phyloP scores from a whole-genome alignment of 805 yeast species.

The Wickerhamomyces mucosus region DNA sequence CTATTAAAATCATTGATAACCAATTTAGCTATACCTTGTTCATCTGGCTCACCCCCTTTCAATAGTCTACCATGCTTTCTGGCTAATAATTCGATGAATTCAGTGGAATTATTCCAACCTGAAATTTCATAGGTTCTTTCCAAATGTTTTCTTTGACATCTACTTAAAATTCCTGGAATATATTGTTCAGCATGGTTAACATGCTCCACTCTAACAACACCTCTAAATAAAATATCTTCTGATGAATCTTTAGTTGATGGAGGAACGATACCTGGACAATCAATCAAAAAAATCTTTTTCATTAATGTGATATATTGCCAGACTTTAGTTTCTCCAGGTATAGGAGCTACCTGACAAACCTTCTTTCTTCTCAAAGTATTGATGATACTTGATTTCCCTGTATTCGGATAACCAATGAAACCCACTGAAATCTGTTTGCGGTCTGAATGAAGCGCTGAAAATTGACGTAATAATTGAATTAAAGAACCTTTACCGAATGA shows the following conservation, averaged over 20 bases:
- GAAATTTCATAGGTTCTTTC: slow-evolving; percentile 92
- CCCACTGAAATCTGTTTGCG: slow-evolving; percentile 96
- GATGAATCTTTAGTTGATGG: slow-evolving; percentile 86
- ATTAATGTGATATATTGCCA: slow-evolving; percentile 98
- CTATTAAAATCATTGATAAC: slow-evolving; percentile 91
- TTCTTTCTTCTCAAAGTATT: slow-evolving; percentile 90
- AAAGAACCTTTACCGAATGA: slow-evolving; percentile 97
- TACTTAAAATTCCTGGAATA: slow-evolving; percentile 74
- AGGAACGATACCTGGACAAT: slow-evolving; percentile 98
- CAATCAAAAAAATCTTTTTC: slow-evolving; percentile 92
- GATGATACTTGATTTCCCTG: slow-evolving; percentile 95
- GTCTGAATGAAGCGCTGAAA: slow-evolving; percentile 81
- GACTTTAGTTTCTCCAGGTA: slow-evolving; percentile 97
- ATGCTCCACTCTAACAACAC: slow-evolving; percentile 98
- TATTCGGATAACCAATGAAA: slow-evolving; percentile 93
- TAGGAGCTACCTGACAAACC: slow-evolving; percentile 95
- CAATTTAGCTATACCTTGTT: slow-evolving; percentile 82
- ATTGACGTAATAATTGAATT: slow-evolving; percentile 88
- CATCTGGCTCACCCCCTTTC: slow-evolving; percentile 98
- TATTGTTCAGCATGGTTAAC: slow-evolving; percentile 93
- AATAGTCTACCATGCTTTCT: slow-evolving; percentile 86
- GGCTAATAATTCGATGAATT: slow-evolving; percentile 84
- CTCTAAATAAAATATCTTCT: slow-evolving; percentile 87
- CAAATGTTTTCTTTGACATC: slow-evolving; percentile 82
- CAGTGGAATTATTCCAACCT: slow-evolving; percentile 76